Percentiles rank a stretch among this genome's conserved stretches.
Evolutionary conservation across 2,329 filamentous ascomycete genomes (phyloP).

Genomic region (Rosellinia necatrix): DNA sequence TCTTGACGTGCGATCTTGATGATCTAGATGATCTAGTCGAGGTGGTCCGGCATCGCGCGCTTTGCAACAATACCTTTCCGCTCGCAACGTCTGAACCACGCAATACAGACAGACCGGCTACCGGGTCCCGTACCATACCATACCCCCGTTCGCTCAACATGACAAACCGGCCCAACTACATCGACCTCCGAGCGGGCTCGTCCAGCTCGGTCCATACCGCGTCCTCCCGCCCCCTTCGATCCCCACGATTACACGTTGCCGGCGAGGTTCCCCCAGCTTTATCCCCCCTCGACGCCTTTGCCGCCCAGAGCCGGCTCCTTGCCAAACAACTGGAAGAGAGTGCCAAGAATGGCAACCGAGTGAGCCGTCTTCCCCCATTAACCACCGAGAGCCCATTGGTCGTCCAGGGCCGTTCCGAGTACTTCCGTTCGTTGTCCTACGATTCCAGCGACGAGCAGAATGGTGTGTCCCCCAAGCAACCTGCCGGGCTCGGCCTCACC

Average conservation of each 20-base stretch:
- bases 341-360: constrained; percentile 71
- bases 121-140: background rate
- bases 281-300: constrained; percentile 94
- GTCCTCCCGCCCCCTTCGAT: constrained; percentile 62
- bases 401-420: constrained; percentile 75
- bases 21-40: constrained; percentile 16
- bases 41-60: constrained; percentile 5
- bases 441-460: constrained; percentile 60
- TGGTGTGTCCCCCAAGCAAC: constrained; percentile 40
- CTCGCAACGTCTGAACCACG: background rate
- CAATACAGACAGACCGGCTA: constrained; percentile 5
- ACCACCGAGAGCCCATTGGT: constrained; percentile 82
- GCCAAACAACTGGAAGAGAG: constrained; percentile 85
- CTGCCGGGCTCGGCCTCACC: constrained; percentile 53
- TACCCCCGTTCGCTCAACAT: constrained; percentile 44
- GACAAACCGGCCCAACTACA: constrained; percentile 60
- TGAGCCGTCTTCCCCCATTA: constrained; percentile 84
- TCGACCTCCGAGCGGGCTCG: constrained; percentile 65
- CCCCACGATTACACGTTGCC: constrained; percentile 76
- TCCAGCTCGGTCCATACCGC: constrained; percentile 52
- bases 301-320: constrained; percentile 84
- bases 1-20: constrained; percentile 18
- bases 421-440: constrained; percentile 75
- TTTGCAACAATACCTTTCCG: too few species aligned
- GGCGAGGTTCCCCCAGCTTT: constrained; percentile 86